These are phyloP conservation scores for Akebia trifoliata DNA, from an alignment of 164 flowering plant species.

Conservation along the genomic window DNA sequence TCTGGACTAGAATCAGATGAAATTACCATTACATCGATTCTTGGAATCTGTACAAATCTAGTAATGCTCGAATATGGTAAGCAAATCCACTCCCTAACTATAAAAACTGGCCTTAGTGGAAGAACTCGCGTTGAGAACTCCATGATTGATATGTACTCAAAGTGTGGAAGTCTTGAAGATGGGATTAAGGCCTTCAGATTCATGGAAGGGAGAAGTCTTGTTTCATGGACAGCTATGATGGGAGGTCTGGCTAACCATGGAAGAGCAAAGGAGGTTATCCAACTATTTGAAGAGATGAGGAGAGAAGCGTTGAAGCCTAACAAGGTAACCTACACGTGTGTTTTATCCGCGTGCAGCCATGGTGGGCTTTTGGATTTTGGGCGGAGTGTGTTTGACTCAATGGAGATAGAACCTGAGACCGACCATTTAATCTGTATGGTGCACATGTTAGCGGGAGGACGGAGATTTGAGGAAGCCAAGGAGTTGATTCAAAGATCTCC, in stretches of 20 bases:
- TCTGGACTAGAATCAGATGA: constrained; percentile 17
- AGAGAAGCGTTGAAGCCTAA: constrained; percentile 20
- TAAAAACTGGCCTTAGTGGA: constrained; percentile 12
- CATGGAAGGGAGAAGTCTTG: constrained; percentile 13
- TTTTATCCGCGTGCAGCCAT: constrained; percentile 22
- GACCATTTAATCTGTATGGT: constrained; percentile 23
- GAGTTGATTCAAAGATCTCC: constrained; percentile 17
- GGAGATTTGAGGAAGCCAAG: constrained; percentile 20
- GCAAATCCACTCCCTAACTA: constrained; percentile 15
- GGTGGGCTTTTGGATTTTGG: constrained; percentile 18
- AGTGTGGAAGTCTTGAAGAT: constrained; percentile 24
- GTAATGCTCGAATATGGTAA: constrained; percentile 20
- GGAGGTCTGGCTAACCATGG: constrained; percentile 26
- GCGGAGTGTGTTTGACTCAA: constrained; percentile 12
- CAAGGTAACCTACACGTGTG: constrained; percentile 18
- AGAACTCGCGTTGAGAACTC: constrained; percentile 14
- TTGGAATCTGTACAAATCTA: constrained; percentile 18
- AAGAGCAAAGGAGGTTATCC: constrained; percentile 14
- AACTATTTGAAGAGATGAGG: constrained; percentile 23
- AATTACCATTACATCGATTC: constrained; percentile 15
- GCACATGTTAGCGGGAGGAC: constrained; percentile 16
- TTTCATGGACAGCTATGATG: constrained; percentile 27
- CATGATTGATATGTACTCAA: constrained; percentile 26
- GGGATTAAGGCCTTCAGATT: constrained; percentile 12
- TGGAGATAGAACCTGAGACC: constrained; percentile 18